Evolutionary conservation across 169 alveolate genomes (phyloP).

Genomic region (Eimeria tenella): DNA sequence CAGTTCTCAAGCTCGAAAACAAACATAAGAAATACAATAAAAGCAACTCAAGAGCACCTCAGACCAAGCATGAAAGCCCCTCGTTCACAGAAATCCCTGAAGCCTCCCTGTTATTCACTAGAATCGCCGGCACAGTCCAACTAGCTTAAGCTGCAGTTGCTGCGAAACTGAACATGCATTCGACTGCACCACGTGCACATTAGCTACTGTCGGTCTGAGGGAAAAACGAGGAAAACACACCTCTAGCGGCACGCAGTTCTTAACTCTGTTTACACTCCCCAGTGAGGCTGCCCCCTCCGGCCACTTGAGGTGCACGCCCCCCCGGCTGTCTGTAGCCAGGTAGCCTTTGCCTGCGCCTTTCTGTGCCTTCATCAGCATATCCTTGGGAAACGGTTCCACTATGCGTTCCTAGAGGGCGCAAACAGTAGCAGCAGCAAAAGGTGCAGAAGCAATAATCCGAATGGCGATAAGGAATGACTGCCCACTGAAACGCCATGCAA

Average conservation of each 20-base stretch:
- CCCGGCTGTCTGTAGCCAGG: slow-evolving; percentile 66
- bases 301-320: slow-evolving; percentile 70
- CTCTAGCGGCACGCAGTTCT: slow-evolving; percentile 70
- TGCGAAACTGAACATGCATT: too few relatives aligned
- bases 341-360: slow-evolving; percentile 71
- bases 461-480: too few relatives aligned
- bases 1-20: background rate
- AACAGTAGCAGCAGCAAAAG: too few relatives aligned
- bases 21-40: background rate
- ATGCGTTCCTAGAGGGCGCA: slow-evolving; percentile 60
- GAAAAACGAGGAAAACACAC: background rate
- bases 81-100: background rate
- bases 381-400: slow-evolving; percentile 73
- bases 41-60: too few relatives aligned
- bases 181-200: too few relatives aligned
- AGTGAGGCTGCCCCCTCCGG: slow-evolving; percentile 73
- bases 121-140: too few relatives aligned
- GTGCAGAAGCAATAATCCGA: too few relatives aligned
- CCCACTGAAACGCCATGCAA: too few relatives aligned
- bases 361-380: slow-evolving; percentile 58
- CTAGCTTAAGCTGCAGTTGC: too few relatives aligned
- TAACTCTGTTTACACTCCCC: slow-evolving; percentile 63
- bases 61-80: too few relatives aligned
- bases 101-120: background rate
- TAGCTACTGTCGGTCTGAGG: too few relatives aligned